These are phyloP conservation scores for Boletus sp. DNA, from an alignment of 768 basidiomycete genomes.

Conservation along the genomic window DNA sequence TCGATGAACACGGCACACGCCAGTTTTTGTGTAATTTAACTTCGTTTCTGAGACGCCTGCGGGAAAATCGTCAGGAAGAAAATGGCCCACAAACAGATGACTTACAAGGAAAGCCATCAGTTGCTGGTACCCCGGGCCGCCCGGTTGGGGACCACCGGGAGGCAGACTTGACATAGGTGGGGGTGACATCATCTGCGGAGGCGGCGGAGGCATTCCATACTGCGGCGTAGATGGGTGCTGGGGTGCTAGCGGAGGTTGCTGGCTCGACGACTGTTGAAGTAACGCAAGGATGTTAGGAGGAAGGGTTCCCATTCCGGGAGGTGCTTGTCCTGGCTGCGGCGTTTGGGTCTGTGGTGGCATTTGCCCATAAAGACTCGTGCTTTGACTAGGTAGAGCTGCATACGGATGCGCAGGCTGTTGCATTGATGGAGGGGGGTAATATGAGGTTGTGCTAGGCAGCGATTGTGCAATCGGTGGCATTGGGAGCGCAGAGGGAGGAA, in stretches of 20 bases:
- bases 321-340: slow-evolving; percentile 34
- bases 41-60: slow-evolving; percentile 32
- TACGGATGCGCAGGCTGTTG: slow-evolving; percentile 28
- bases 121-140: slow-evolving; percentile 53
- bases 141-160: slow-evolving; percentile 42
- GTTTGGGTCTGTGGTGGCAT: slow-evolving; percentile 30
- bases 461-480: slow-evolving; percentile 37
- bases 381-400: slow-evolving; percentile 18
- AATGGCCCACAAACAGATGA: background rate
- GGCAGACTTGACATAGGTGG: slow-evolving; percentile 42
- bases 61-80: background rate
- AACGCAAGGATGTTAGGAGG: slow-evolving; percentile 72
- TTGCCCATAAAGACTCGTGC: slow-evolving; percentile 28
- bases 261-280: slow-evolving; percentile 51
- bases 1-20: background rate
- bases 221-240: slow-evolving; percentile 28
- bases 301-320: slow-evolving; percentile 39
- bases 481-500: slow-evolving; percentile 34
- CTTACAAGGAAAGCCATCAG: slow-evolving; percentile 70
- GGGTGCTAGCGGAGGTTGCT: slow-evolving; percentile 32
- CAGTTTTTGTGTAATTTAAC: slow-evolving; percentile 3
- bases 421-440: slow-evolving; percentile 43
- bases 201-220: slow-evolving; percentile 41
- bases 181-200: slow-evolving; percentile 44
- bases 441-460: slow-evolving; percentile 32